Conservation (phyloP, 768 basidiomycete species). For the Tephrocybe sp. region DNA sequence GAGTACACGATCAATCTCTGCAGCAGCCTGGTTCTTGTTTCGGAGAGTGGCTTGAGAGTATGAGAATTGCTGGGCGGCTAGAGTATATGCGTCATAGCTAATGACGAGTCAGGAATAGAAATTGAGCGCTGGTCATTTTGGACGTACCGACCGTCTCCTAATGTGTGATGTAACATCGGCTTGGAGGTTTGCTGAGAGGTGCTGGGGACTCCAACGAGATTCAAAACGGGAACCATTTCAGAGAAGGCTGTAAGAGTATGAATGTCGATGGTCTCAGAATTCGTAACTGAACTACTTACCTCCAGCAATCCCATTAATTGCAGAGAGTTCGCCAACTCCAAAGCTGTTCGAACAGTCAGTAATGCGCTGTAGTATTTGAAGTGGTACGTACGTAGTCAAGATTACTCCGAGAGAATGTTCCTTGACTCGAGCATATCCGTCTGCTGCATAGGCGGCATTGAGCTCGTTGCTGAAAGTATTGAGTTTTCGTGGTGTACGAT, state of each 20-base stretch:
- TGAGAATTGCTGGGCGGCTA: slow-evolving; percentile 75
- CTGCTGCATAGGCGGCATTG: slow-evolving; percentile 87
- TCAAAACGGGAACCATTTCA: slow-evolving; percentile 88
- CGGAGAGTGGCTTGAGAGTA: slow-evolving; percentile 61
- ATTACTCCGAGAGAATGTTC: slow-evolving; percentile 68
- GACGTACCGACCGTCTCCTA: slow-evolving; percentile 14
- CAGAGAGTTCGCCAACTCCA: slow-evolving; percentile 91
- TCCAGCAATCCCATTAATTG: slow-evolving; percentile 81
- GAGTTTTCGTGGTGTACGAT: background rate
- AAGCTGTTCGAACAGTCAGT: slow-evolving; percentile 44
- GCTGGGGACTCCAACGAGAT: slow-evolving; percentile 62
- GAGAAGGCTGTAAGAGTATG: slow-evolving; percentile 54
- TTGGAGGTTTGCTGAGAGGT: slow-evolving; percentile 10
- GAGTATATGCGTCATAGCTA: slow-evolving; percentile 78
- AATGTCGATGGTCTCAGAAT: background rate
- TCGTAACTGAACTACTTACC: slow-evolving; percentile 35
- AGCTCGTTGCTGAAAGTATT: slow-evolving; percentile 64
- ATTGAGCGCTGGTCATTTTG: background rate
- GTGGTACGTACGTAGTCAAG: slow-evolving; percentile 64
- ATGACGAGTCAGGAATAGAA: background rate
- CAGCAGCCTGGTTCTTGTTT: slow-evolving; percentile 50
- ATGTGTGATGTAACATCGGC: slow-evolving; percentile 15
- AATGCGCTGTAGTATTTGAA: background rate
- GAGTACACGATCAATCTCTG: slow-evolving; percentile 78
- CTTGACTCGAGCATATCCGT: slow-evolving; percentile 90